phyloP scores from a whole-genome alignment of 176 grass and related monocot genomes.

The Chrysopogon serrulatus region DNA sequence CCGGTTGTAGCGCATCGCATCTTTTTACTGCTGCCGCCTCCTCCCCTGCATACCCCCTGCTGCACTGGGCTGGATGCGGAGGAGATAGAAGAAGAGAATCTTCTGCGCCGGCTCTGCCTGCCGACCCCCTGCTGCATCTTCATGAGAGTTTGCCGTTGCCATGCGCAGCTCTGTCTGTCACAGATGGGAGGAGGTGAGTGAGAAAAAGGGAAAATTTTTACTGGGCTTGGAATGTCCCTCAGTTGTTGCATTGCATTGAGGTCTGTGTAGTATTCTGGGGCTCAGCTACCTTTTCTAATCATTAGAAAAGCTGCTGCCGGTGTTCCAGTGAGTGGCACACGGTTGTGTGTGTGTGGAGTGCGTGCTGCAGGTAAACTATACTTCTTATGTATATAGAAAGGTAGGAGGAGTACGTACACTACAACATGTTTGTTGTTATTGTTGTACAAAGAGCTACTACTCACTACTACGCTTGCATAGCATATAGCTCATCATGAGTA shows the following conservation, averaged over 20 bases:
- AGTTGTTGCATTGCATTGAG: not conserved
- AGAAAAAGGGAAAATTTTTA: not conserved
- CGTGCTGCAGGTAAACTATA: too few species aligned
- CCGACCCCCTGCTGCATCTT: not conserved
- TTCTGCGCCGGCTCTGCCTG: not conserved
- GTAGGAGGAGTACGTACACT: not conserved
- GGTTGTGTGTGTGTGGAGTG: not conserved
- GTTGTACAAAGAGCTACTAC: not conserved
- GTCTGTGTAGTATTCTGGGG: not conserved
- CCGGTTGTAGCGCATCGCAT: too few species aligned
- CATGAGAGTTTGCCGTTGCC: constrained; percentile 2
- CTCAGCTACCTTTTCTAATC: not conserved
- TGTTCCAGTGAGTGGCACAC: not conserved
- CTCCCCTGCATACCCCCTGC: not conserved
- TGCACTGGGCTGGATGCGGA: not conserved
- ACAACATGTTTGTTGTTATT: too few species aligned
- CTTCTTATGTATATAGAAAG: too few species aligned
- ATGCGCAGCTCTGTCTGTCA: not conserved
- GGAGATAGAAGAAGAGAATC: not conserved
- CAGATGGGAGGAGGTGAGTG: not conserved
- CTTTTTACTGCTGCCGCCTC: not conserved
- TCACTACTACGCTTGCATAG: not conserved
- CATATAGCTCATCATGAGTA: not conserved
- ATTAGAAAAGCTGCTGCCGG: constrained; percentile 1
- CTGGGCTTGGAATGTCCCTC: not conserved